Evolutionary conservation across 495 filamentous ascomycete species (phyloP).

Genomic region (Daldinia caldariorum): DNA sequence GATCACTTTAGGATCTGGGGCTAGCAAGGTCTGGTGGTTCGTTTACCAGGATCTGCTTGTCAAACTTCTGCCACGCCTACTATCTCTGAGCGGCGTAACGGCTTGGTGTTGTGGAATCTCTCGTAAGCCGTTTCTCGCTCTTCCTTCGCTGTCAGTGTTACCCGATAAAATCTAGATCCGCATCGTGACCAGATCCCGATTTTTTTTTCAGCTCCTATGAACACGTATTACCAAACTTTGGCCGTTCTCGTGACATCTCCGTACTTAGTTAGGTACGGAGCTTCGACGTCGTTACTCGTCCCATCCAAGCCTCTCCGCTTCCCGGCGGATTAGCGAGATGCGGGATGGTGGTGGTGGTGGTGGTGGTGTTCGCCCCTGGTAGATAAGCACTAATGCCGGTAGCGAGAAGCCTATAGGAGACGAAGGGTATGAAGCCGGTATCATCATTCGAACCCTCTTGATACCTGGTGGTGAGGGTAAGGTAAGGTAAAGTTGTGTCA

Average conservation of each 20-base stretch:
- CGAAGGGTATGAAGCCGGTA: conserved; percentile 11
- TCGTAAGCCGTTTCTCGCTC: conserved; percentile 36
- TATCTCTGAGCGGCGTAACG: too few species aligned
- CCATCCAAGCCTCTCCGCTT: background rate
- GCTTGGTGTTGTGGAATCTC: conserved; percentile 26
- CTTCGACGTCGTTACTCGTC: conserved; percentile 16
- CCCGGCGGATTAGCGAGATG: conserved; percentile 8
- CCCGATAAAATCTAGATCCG: conserved; percentile 33
- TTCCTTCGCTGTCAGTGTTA: conserved; percentile 24
- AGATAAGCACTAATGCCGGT: conserved; percentile 40
- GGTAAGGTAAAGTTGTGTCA: conserved; percentile 39
- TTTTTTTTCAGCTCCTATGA: conserved; percentile 28
- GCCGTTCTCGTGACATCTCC: conserved; percentile 30
- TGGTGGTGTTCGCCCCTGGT: conserved; percentile 21
- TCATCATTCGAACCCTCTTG: conserved; percentile 27
- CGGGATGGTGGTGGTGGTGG: conserved; percentile 11
- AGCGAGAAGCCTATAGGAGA: conserved; percentile 33
- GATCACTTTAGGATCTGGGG: conserved; percentile 39
- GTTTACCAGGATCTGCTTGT: conserved; percentile 34
- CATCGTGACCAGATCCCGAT: conserved; percentile 21
- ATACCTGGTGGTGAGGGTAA: conserved; percentile 37
- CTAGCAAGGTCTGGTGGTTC: conserved; percentile 40
- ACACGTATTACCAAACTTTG: conserved; percentile 1
- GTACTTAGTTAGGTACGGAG: background rate
- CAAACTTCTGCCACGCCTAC: conserved; percentile 28